Base-by-base conservation (phyloP, 2,329 filamentous ascomycete genomes). In the Aureobasidium sp. region DNA sequence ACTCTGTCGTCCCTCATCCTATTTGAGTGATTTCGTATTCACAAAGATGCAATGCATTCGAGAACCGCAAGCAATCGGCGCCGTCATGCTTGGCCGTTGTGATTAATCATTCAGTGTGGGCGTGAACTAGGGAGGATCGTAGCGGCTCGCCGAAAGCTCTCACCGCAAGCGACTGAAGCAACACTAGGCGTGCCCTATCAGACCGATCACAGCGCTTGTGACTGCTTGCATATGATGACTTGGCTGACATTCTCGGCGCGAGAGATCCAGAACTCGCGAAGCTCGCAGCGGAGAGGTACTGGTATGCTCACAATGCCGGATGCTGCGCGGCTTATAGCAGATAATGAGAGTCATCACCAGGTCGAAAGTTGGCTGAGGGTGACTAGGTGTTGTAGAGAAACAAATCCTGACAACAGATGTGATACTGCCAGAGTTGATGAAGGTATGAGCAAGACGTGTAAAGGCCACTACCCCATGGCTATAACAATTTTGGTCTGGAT, bases 151-250 rank as follows among this genome's bases (percentile, higher is more conserved):
- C 43, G 3, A 29, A 48, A 59, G 34, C 27, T 15, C 27, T 59
- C 55, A 59, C 41, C 55, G 55, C 55, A 59, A 48, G 55, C 43
- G 55, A 48, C 15, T 32, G 43, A 39, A 32, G 32, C 55, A 13
- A 29, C 55, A 44, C 55, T 47, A 59, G 24, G 32, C 20, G 29
- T n/a, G 32, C 4, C 55, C 39, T 34, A 10, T 37, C 8, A 20
- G n/a, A 56, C 10, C 26, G 20, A 56, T 34, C 29, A 44, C 39
- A 36, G 29, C 39, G 53, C 53, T 56, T 56, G 53, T 56, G 53
- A 56, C 37, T 46, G 53, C 39, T 46, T 56, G 53, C 53, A 56
- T 56, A 27, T 17, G 37, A 36, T 34, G 37, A 36, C 27, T 26
- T 46, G 52, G 39, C 27, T 17, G 41, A 5, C 39, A 13, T 20